A percentile compares a stretch with the other conserved stretches of the same genome.
phyloP scores from a whole-genome alignment of 2,329 filamentous ascomycete species.

The Fusarium sp. region DNA sequence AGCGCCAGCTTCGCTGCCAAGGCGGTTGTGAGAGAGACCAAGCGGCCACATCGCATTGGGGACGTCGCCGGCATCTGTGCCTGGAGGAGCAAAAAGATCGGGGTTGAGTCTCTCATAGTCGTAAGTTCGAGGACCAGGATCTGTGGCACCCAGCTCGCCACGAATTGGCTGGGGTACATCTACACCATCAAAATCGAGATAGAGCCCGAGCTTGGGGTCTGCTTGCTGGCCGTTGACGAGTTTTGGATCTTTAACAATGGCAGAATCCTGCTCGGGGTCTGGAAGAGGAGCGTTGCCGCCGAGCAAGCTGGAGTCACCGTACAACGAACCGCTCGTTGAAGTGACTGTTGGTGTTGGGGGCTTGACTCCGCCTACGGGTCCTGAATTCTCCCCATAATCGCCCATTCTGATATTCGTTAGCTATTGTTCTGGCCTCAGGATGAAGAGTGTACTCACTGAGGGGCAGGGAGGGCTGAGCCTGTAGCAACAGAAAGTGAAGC shows the following conservation, averaged over 20 bases:
- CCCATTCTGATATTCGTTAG: background rate
- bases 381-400: slow-evolving; percentile 16
- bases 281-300: slow-evolving; percentile 3
- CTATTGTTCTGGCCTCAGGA: rapidly evolving
- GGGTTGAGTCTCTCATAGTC: slow-evolving; percentile 16
- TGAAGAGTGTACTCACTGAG: background rate
- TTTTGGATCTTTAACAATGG: slow-evolving; percentile 8
- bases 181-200: slow-evolving; percentile 4
- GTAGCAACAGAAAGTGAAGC: background rate
- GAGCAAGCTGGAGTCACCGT: slow-evolving; percentile 2
- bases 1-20: background rate
- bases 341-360: slow-evolving; percentile 13
- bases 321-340: slow-evolving; percentile 1
- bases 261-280: slow-evolving; percentile 1
- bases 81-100: slow-evolving; percentile 2
- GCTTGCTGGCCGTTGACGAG: slow-evolving; percentile 7
- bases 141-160: background rate
- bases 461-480: background rate
- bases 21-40: slow-evolving; percentile 9
- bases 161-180: slow-evolving; percentile 11
- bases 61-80: slow-evolving; percentile 4
- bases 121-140: slow-evolving; percentile 10
- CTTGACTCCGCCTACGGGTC: background rate
- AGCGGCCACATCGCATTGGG: slow-evolving; percentile 11
- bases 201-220: slow-evolving; percentile 1